A percentile compares a stretch with the other conserved stretches of the same genome.
These are phyloP conservation scores for Blumeria graminis DNA, from an alignment of 2,329 filamentous ascomycete genomes.

Conservation along the genomic window DNA sequence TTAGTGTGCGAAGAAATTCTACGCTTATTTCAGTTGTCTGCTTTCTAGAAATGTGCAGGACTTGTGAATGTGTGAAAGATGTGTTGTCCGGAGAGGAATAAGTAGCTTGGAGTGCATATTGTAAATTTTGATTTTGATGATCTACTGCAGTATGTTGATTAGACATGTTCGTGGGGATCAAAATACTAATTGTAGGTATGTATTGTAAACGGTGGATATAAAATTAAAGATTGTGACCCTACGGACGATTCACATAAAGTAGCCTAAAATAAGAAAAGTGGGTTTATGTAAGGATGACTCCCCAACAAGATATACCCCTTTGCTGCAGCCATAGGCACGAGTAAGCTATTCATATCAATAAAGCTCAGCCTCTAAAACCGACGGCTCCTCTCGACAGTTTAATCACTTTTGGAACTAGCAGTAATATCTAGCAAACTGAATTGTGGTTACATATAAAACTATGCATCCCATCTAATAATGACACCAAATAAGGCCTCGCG, in stretches of 20 bases:
- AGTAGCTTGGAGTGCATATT: neutral
- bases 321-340: neutral
- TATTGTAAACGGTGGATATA: neutral
- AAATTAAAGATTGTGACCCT: neutral
- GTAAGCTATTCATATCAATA: neutral
- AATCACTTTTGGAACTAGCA: neutral
- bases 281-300: neutral
- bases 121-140: neutral
- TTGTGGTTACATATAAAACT: neutral
- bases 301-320: neutral
- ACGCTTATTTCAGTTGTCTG: neutral
- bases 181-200: neutral
- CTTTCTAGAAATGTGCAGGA: neutral
- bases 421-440: too few species aligned
- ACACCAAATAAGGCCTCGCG: slow-evolving; percentile 2
- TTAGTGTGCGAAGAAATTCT: neutral
- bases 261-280: neutral
- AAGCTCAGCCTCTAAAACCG: neutral
- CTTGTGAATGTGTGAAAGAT: neutral
- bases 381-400: neutral
- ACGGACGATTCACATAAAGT: neutral
- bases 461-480: neutral
- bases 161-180: neutral
- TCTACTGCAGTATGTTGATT: neutral
- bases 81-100: neutral